Evolutionary conservation across 2,329 filamentous ascomycete genomes (phyloP).

Genomic region (Monosporascus sp.): DNA sequence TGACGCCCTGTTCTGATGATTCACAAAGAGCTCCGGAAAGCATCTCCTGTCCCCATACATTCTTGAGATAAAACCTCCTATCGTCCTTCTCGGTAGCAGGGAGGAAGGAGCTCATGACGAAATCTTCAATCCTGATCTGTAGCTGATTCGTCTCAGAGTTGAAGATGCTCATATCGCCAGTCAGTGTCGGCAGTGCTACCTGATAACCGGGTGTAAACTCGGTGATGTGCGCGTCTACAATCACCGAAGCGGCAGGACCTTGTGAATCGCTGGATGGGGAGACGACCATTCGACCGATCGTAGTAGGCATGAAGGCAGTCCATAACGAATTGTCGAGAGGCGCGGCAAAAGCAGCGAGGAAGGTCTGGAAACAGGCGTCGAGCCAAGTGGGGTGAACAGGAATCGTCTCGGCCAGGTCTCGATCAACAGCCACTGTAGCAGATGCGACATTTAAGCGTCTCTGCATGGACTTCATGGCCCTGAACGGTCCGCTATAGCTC

Average conservation of each 20-base stretch:
- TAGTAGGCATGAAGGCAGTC: background rate
- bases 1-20: no score
- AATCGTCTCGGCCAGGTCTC: background rate
- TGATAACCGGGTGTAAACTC: background rate
- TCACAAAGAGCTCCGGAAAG: background rate
- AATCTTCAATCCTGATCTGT: background rate
- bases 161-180: background rate
- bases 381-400: constrained; percentile 1
- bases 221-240: background rate
- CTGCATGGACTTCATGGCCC: background rate
- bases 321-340: background rate
- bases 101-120: background rate
- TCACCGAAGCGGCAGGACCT: background rate
- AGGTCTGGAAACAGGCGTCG: background rate
- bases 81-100: background rate
- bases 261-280: background rate
- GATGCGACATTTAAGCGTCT: background rate
- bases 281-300: background rate
- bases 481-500: background rate
- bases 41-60: background rate
- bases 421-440: background rate
- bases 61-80: background rate
- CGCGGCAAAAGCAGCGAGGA: background rate
- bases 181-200: background rate
- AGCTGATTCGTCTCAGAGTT: background rate